Evolutionary conservation across 495 filamentous ascomycete genomes (phyloP).

Genomic region (Lasiosphaeriaceae sp.): DNA sequence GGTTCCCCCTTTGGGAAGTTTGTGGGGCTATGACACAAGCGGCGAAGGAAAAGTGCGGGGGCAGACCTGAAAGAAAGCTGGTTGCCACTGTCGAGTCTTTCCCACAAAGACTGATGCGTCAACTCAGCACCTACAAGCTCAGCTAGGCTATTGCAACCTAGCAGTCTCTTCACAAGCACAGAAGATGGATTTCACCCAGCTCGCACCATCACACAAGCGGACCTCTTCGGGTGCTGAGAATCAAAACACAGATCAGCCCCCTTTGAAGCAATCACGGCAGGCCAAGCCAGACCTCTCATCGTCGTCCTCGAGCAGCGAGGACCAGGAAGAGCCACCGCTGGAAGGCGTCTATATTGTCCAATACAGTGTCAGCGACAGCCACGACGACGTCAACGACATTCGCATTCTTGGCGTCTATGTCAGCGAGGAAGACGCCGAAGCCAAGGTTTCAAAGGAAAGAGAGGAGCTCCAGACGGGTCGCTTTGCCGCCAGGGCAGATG

Average conservation of each 20-base stretch:
- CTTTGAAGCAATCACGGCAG: background rate
- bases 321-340: background rate
- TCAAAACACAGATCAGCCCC: background rate
- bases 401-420: slow-evolving; percentile 1
- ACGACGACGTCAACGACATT: background rate
- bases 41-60: no score
- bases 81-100: no score
- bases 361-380: background rate
- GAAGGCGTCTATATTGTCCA: slow-evolving; percentile 2
- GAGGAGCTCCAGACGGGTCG: background rate
- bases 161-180: no score
- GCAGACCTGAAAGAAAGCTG: no score
- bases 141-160: no score
- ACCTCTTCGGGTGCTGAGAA: background rate
- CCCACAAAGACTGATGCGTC: no score
- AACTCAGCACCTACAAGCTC: no score
- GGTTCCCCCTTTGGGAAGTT: no score
- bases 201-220: background rate
- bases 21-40: no score
- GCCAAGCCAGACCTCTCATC: background rate
- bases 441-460: background rate
- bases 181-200: no score
- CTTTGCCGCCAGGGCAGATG: background rate
- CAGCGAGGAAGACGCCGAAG: slow-evolving; percentile 1
- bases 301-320: background rate